A percentile compares a stretch with the other conserved stretches of the same genome.
Evolutionary conservation across 129 eudicot genomes (phyloP).

Genomic region (Saussurea involucrata): DNA sequence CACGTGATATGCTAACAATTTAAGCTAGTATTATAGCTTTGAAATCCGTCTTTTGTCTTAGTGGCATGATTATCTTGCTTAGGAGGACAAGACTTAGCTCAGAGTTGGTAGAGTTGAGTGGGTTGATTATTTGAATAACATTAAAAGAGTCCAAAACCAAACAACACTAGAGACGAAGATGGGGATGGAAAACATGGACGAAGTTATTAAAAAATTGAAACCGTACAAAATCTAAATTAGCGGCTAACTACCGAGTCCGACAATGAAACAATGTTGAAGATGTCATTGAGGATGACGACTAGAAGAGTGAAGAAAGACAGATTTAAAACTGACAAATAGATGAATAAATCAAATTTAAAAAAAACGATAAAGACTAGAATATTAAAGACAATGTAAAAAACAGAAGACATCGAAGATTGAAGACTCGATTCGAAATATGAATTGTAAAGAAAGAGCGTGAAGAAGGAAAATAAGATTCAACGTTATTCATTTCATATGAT

Average conservation of each 20-base stretch:
- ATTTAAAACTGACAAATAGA: background rate
- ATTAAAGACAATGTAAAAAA: background rate
- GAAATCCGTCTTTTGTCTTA: background rate
- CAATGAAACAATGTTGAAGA: background rate
- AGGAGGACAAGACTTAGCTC: background rate
- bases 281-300: background rate
- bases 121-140: background rate
- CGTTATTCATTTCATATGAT: too few species aligned
- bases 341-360: background rate
- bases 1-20: background rate
- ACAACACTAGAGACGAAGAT: background rate
- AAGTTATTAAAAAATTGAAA: background rate
- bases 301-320: background rate
- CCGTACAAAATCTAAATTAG: background rate
- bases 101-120: background rate
- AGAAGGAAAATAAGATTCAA: background rate
- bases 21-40: background rate
- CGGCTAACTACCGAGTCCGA: background rate
- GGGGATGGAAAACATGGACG: background rate
- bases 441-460: background rate
- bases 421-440: background rate
- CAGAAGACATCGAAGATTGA: background rate
- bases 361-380: background rate
- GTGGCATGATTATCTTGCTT: background rate
- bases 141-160: background rate